phyloP scores from a whole-genome alignment of 2,329 filamentous ascomycete species.

The Beauveria caledonica region DNA sequence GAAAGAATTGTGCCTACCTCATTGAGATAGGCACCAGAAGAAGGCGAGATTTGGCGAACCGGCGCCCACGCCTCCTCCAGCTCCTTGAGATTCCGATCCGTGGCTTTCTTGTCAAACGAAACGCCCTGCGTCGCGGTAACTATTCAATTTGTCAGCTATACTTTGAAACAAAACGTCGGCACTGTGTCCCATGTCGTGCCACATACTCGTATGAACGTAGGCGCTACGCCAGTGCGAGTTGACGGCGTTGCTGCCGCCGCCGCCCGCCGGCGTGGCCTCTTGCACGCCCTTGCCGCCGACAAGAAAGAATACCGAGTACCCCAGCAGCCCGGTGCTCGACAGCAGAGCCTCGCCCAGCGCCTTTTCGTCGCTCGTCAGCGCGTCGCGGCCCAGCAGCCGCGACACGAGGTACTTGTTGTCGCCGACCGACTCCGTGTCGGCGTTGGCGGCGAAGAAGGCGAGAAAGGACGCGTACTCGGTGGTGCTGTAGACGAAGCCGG shows the following conservation, averaged over 20 bases:
- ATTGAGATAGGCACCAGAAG: constrained; percentile 37
- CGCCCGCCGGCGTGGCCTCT: constrained; percentile 35
- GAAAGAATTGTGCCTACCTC: constrained; percentile 25
- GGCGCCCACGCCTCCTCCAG: constrained; percentile 24
- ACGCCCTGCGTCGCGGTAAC: constrained; percentile 21
- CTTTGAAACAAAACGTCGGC: too few species aligned
- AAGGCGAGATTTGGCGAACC: constrained; percentile 31
- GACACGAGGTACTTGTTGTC: constrained; percentile 31
- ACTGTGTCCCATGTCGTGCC: not conserved
- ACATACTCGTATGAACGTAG: constrained; percentile 29
- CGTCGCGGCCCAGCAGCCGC: constrained; percentile 31
- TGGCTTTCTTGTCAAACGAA: constrained; percentile 25
- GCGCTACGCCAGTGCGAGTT: constrained; percentile 39
- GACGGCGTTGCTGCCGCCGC: constrained; percentile 33
- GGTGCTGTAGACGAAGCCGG: constrained; percentile 14
- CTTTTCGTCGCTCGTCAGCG: constrained; percentile 26
- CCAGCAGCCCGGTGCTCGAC: constrained; percentile 21
- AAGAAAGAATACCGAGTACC: constrained; percentile 27
- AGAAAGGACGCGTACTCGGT: constrained; percentile 26
- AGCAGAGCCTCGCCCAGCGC: constrained; percentile 30
- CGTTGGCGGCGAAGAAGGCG: constrained; percentile 28
- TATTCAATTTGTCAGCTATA: constrained; percentile 14
- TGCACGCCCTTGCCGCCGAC: constrained; percentile 37
- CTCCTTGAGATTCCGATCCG: constrained; percentile 17
- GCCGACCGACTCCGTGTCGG: constrained; percentile 29